phyloP scores from a whole-genome alignment of 148 eudicot species.

The Chenopodium quinoa region DNA sequence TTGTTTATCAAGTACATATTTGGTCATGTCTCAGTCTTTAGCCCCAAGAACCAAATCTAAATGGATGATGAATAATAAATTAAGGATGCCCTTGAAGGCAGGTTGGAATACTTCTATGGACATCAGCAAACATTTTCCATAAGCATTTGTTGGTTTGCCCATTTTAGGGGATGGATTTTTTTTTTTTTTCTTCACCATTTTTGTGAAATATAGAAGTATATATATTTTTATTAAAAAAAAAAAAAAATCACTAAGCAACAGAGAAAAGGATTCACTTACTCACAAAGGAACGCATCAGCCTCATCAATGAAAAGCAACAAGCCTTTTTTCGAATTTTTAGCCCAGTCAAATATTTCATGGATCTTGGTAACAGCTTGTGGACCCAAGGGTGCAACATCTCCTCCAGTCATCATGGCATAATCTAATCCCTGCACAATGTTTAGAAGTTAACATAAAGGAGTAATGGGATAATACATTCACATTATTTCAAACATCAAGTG shows the following conservation, averaged over 20 bases:
- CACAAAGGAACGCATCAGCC: conserved; percentile 97
- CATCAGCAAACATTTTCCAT: too few relatives aligned
- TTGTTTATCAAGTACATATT: not conserved
- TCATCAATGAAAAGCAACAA: conserved; percentile 90
- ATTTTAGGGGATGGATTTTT: not conserved
- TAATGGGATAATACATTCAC: not conserved
- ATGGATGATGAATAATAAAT: not conserved
- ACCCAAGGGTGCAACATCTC: conserved; percentile 96
- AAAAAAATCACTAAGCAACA: not conserved
- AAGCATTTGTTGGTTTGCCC: not conserved
- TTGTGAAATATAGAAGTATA: not conserved
- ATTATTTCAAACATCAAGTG: not conserved
- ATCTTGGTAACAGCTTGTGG: conserved; percentile 95
- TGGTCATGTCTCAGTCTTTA: not conserved
- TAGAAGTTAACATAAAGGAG: conserved; percentile 14
- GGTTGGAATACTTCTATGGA: not conserved
- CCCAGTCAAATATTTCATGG: conserved; percentile 98
- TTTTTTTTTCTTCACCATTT: too few relatives aligned
- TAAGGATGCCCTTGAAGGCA: not conserved
- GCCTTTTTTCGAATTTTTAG: conserved; percentile 85
- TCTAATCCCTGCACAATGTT: conserved; percentile 68
- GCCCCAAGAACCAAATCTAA: not conserved
- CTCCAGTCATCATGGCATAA: conserved; percentile 99
- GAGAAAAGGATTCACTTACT: conserved; percentile 52
- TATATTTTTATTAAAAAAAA: not conserved